Percentiles rank a stretch among this genome's conserved stretches.
Conservation (phyloP, 2,329 filamentous ascomycete genomes). For the Venturia asperata region DNA sequence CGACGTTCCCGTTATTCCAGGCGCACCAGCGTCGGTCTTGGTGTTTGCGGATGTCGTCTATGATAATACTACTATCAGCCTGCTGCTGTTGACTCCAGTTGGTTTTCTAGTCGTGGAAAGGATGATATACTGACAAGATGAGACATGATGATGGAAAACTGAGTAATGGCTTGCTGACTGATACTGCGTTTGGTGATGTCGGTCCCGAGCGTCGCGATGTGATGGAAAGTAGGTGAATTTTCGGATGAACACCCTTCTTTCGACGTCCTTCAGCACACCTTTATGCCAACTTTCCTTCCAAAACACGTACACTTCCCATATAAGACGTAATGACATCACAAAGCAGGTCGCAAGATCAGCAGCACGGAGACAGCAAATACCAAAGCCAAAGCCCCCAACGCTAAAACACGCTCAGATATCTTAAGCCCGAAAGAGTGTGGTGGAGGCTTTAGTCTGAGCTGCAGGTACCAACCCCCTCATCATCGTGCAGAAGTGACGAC, state of each 20-base stretch:
- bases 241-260: neutral
- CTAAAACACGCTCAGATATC: neutral
- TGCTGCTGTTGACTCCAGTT: neutral
- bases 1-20: neutral
- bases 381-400: too few relatives aligned
- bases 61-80: neutral
- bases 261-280: neutral
- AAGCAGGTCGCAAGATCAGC: neutral
- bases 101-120: neutral
- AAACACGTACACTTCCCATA: neutral
- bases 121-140: constrained; percentile 1
- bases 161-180: neutral
- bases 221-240: neutral
- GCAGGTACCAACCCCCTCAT: neutral
- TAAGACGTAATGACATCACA: neutral
- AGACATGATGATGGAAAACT: neutral
- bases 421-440: neutral
- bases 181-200: neutral
- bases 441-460: neutral
- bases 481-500: neutral
- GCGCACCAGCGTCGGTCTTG: neutral
- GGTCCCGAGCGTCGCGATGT: neutral
- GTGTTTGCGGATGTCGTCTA: neutral
- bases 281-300: neutral
- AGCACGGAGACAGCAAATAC: neutral